Percentiles rank a stretch among this genome's conserved stretches.
phyloP scores from a whole-genome alignment of 2,329 filamentous ascomycete species.

The Metarhizium sp. region DNA sequence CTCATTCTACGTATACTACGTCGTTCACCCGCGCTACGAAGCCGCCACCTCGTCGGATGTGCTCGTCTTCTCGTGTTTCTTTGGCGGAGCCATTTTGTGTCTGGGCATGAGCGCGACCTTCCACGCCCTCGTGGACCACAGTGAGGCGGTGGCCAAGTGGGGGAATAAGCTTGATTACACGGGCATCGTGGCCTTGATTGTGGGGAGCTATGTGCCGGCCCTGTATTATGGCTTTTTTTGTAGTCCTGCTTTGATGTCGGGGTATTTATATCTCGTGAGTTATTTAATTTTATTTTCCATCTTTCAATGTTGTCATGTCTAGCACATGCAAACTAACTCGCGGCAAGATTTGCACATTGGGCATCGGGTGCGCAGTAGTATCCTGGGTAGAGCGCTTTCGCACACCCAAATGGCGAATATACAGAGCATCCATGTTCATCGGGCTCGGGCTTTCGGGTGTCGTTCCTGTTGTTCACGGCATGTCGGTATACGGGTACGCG shows the following conservation, averaged over 20 bases:
- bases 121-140: constrained; percentile 82
- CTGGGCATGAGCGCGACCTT: constrained; percentile 77
- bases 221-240: constrained; percentile 82
- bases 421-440: constrained; percentile 84
- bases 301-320: background rate
- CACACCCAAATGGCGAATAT: constrained; percentile 73
- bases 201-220: constrained; percentile 82
- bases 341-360: constrained; percentile 64
- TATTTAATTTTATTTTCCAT: too few species aligned
- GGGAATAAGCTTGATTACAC: constrained; percentile 93
- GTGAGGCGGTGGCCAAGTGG: constrained; percentile 63
- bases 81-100: constrained; percentile 62
- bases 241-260: constrained; percentile 50
- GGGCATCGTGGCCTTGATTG: constrained; percentile 85
- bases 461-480: constrained; percentile 71
- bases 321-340: background rate
- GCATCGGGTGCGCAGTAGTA: constrained; percentile 64
- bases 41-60: constrained; percentile 54
- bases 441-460: constrained; percentile 76
- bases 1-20: constrained; percentile 43
- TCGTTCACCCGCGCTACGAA: constrained; percentile 56
- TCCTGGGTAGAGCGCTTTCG: constrained; percentile 78
- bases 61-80: constrained; percentile 70
- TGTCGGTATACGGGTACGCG: constrained; percentile 55
- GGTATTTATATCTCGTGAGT: constrained; percentile 69